Evolutionary conservation across 352 stramenopile species (phyloP).

Genomic region (Pythium apleroticum): DNA sequence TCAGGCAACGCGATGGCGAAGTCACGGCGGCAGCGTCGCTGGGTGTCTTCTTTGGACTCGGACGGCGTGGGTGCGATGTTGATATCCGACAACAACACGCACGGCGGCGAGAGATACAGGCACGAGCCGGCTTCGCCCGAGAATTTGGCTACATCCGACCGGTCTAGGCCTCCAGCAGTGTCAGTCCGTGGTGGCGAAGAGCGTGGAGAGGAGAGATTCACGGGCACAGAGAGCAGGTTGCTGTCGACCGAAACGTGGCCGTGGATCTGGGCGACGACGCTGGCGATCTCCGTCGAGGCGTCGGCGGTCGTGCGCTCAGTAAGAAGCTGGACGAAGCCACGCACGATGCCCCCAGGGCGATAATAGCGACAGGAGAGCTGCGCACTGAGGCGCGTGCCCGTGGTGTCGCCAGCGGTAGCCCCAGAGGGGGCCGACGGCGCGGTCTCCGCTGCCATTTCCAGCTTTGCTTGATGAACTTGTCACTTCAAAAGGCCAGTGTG

Average conservation of each 20-base stretch:
- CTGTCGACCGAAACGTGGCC: constrained; percentile 87
- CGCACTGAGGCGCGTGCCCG: constrained; percentile 28
- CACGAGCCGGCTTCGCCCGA: constrained; percentile 57
- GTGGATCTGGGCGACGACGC: constrained; percentile 61
- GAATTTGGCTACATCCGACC: constrained; percentile 48
- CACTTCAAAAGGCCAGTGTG: background rate
- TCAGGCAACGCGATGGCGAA: constrained; percentile 56
- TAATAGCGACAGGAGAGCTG: constrained; percentile 53
- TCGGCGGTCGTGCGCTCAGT: constrained; percentile 31
- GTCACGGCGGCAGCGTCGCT: constrained; percentile 41
- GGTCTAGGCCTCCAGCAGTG: constrained; percentile 13
- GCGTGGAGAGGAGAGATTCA: constrained; percentile 85
- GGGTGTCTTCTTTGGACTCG: constrained; percentile 35
- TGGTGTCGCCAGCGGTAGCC: constrained; percentile 4
- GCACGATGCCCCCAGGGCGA: constrained; percentile 50
- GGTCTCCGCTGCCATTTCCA: background rate
- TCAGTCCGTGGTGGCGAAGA: background rate
- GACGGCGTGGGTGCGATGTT: constrained; percentile 48
- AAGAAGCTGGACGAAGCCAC: constrained; percentile 48
- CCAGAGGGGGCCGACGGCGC: background rate
- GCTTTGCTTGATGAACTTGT: background rate
- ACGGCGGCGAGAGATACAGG: constrained; percentile 54
- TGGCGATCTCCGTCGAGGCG: constrained; percentile 41
- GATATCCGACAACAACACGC: constrained; percentile 54
- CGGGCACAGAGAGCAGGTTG: constrained; percentile 92